These are phyloP conservation scores for Tuber microsphaerosporum DNA, from an alignment of 495 filamentous ascomycete species.

Conservation along the genomic window DNA sequence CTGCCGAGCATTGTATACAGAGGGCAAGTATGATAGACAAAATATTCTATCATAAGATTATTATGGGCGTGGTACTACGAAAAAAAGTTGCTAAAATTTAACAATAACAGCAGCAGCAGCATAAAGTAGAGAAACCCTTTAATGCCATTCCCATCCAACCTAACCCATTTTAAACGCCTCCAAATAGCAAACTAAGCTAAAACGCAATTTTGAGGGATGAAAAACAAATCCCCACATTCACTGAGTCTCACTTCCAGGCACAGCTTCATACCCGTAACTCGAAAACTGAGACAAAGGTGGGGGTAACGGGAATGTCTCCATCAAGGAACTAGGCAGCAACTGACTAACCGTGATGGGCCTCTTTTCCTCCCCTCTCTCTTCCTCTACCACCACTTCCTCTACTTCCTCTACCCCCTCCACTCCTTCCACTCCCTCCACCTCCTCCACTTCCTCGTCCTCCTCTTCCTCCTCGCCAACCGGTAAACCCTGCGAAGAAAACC, in stretches of 20 bases:
- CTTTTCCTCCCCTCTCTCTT: not conserved
- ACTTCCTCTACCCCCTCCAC: not conserved
- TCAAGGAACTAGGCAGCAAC: conserved; percentile 34
- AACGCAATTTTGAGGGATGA: not conserved
- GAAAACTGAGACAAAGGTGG: conserved; percentile 36
- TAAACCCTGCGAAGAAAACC: not conserved
- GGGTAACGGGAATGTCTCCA: conserved; percentile 41
- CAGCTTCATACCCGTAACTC: conserved; percentile 20
- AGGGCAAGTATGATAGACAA: not conserved
- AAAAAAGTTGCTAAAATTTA: not conserved
- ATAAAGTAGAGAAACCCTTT: conserved; percentile 3
- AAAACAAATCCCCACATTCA: conserved; percentile 9
- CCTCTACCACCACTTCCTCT: not conserved
- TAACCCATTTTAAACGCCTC: not conserved
- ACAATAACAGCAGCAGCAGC: not conserved
- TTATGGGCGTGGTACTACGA: too few relatives aligned
- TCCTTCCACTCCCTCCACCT: not conserved
- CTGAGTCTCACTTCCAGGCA: conserved; percentile 22
- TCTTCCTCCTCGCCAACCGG: not conserved
- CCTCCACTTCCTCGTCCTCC: not conserved
- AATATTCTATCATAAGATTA: not conserved
- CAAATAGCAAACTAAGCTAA: not conserved
- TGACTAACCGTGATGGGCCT: conserved; percentile 30
- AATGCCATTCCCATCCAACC: not conserved
- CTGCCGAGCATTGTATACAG: too few relatives aligned